phyloP scores from a whole-genome alignment of 805 yeast species.

The Diddensiella transvaalensis region DNA sequence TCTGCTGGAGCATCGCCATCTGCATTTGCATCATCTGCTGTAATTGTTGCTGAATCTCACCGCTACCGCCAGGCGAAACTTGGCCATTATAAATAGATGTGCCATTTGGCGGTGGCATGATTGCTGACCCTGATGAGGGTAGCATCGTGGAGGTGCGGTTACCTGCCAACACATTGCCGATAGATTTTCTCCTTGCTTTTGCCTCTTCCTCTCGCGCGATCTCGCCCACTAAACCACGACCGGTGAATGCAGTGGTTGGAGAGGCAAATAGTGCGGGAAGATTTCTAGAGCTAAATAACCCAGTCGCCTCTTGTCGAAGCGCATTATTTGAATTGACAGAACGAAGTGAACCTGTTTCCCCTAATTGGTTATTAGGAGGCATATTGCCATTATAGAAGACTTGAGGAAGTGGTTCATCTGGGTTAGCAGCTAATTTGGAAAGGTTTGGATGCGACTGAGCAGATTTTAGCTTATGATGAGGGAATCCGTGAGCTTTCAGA shows the following conservation, averaged over 20 bases:
- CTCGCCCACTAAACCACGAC: constrained; percentile 39
- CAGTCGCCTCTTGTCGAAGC: constrained; percentile 1
- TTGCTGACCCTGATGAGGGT: constrained; percentile 3
- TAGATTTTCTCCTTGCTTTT: constrained; percentile 28
- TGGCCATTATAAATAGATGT: constrained; percentile 14
- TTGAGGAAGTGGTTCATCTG: constrained; percentile 1
- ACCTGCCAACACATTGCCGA: constrained; percentile 14
- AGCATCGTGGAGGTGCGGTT: constrained; percentile 16
- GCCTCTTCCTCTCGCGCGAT: constrained; percentile 39
- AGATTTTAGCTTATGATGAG: constrained; percentile 2
- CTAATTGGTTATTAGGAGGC: constrained; percentile 2
- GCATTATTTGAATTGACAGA: constrained; percentile 12
- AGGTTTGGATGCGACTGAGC: constrained; percentile 1
- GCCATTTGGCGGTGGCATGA: background rate
- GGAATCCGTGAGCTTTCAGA: constrained; percentile 38
- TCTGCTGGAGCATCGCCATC: constrained; percentile 28
- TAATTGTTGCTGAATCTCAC: constrained; percentile 31
- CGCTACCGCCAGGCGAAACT: constrained; percentile 4
- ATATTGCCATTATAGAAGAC: background rate
- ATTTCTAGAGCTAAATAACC: constrained; percentile 10
- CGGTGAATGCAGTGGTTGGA: constrained; percentile 14
- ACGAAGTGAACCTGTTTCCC: constrained; percentile 16
- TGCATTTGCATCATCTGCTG: constrained; percentile 34
- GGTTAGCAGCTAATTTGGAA: background rate
- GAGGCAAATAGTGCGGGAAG: constrained; percentile 26